Base-by-base conservation (phyloP, 2,329 filamentous ascomycete species). In the Leptographium flavum region DNA sequence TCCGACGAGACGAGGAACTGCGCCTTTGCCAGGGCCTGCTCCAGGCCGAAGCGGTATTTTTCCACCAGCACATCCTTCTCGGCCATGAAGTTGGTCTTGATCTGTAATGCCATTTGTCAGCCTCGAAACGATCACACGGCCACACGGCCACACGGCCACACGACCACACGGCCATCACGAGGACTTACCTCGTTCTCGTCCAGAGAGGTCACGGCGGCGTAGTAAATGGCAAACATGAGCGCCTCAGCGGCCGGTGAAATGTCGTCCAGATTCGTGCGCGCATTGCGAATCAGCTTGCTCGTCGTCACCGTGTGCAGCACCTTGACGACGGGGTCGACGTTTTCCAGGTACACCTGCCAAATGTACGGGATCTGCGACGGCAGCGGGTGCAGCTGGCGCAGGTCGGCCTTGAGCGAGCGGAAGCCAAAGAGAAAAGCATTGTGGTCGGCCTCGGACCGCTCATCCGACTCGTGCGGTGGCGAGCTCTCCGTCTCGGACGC, bases 361-460 rank as follows among this genome's bases (percentile, higher is more conserved):
- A 76, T 56, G 45, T 73, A 74, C 0, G 70, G 70, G 1, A 76
- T 62, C 43, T 77, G 72, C 0, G 71, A 75, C 0, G 73, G 70
- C 0, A 74, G 52, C 0, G 74, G 74, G 14, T 67, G 66, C 5
- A 73, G 64, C 1, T 67, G 60, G 6, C 58, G 55, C 3, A 65
- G 50, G 52, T 87, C 74, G 23, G 85, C 77, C 50, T 74, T 76
- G n/a, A 73, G 70, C 1, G 82, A 86, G 49, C 74, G 78, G 57
- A 83, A 84, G 8, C 82, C 81, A 50, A 87, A 73, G 23, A 87
- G 68, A 57, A 85, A 88, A 22, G 74, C 73, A 45, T 87, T 81
- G 51, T 85, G 79, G 48, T 76, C 73, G n/a, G 63, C 51, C 3
- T 57, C 45, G 5, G 58, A 39, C 5, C 58, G 54, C 17, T 61